Evolutionary conservation across 2,329 filamentous ascomycete genomes (phyloP), one percentile per base, ranked within the genome.

Genomic region (Calcarisporium arbuscula): DNA sequence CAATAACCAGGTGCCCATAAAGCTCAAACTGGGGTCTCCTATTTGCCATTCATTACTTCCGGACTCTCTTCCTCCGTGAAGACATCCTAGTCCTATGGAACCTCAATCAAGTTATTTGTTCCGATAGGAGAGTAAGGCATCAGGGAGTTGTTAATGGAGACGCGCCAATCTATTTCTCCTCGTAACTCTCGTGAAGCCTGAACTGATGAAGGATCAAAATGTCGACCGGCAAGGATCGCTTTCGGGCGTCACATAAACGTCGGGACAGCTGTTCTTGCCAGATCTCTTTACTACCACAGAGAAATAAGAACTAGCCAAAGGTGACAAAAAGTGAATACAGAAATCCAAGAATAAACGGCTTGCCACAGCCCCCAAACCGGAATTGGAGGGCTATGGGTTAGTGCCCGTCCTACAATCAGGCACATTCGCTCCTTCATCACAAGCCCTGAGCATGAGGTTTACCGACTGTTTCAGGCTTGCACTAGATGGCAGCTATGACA

Each of bases 1-100:
- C 35, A 50, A 38, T 30, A 53, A 48, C 29, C 44, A 44, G 44
- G 57, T 66, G 11, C 53, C 62, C 17, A 67, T 64, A 3, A 62
- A 63, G 19, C 58, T 65, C 1, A 65, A 68, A 36, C 52, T 49
- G 4, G 51, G 52, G n/a, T n/a, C n/a, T n/a, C n/a, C n/a, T n/a
- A n/a, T n/a, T n/a, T n/a, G n/a, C n/a, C n/a, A n/a, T n/a, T n/a
- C n/a, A n/a, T n/a, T n/a, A n/a, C n/a, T n/a, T n/a, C n/a, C n/a
- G n/a, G n/a, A n/a, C n/a, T n/a, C n/a, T n/a, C 2, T 57, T 66
- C 10, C 53, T 53, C 11, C 30, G 53, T 4, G 42, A 56, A 2
- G 63, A 64, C 2, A 60, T 61, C 2, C 57, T 51, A 7, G 57
- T 60, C 40, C 43, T 44, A 1, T 42, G 38, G 1, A 61, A 58